Conservation (phyloP, 371 early-diverging fungal genomes). For the Mucor irregularis region DNA sequence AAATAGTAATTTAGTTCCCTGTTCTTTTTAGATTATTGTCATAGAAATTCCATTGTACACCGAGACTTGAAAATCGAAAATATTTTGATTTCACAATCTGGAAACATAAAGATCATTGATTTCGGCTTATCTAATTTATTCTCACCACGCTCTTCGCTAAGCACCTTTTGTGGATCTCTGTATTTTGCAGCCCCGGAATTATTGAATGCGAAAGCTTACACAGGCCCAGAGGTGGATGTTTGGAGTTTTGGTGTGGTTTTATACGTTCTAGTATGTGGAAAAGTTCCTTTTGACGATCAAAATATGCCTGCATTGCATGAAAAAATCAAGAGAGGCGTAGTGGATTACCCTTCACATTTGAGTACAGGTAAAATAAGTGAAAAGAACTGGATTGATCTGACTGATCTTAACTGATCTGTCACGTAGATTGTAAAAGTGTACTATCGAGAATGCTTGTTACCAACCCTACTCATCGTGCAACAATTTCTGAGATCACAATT, state of each 20-base stretch:
- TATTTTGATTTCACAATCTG: slow-evolving; percentile 74
- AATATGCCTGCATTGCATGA: slow-evolving; percentile 63
- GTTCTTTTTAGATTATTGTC: slow-evolving; percentile 48
- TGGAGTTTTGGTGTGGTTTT: slow-evolving; percentile 93
- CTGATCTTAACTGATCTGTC: too few relatives aligned
- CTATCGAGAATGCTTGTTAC: slow-evolving; percentile 69
- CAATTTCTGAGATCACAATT: slow-evolving; percentile 53
- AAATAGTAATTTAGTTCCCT: neutral
- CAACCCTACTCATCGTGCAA: slow-evolving; percentile 61
- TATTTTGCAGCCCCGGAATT: slow-evolving; percentile 90
- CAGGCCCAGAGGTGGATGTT: slow-evolving; percentile 91
- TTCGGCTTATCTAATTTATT: slow-evolving; percentile 89
- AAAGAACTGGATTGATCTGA: too few relatives aligned
- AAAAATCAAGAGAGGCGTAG: slow-evolving; percentile 61
- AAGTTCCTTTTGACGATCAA: slow-evolving; percentile 85
- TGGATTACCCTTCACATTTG: slow-evolving; percentile 47
- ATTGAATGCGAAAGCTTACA: slow-evolving; percentile 75
- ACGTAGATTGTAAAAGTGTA: slow-evolving; percentile 53
- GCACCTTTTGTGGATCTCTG: slow-evolving; percentile 83
- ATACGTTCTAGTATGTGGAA: slow-evolving; percentile 82
- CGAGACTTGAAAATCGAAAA: slow-evolving; percentile 98
- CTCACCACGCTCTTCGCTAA: slow-evolving; percentile 59
- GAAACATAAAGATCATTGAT: slow-evolving; percentile 72
- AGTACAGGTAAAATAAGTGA: slow-evolving; percentile 46
- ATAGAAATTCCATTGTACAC: slow-evolving; percentile 76